Evolutionary conservation across 2,329 filamentous ascomycete species (phyloP).

Genomic region (Fusarium aywerte): DNA sequence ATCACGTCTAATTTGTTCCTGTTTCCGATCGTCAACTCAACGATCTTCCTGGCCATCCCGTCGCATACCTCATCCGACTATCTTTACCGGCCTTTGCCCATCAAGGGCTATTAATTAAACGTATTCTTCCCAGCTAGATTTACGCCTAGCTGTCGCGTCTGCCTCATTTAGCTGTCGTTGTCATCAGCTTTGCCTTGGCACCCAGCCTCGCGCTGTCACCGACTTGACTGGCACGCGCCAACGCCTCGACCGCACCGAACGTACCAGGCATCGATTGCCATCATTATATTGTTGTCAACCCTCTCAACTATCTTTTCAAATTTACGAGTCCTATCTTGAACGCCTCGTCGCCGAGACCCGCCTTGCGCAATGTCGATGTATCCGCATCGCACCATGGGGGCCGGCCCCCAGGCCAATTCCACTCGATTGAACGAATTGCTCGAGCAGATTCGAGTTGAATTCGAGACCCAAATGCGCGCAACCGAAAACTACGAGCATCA

Average conservation of each 20-base stretch:
- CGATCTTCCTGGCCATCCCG: background rate
- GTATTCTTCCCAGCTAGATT: background rate
- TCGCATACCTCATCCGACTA: slow-evolving; percentile 19
- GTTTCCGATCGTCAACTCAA: slow-evolving; percentile 31
- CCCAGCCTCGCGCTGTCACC: slow-evolving; percentile 33
- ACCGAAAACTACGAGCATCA: slow-evolving; percentile 92
- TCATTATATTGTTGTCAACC: slow-evolving; percentile 2
- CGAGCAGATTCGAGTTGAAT: slow-evolving; percentile 90
- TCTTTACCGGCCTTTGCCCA: slow-evolving; percentile 11
- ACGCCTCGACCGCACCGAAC: slow-evolving; percentile 24
- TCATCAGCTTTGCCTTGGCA: slow-evolving; percentile 25
- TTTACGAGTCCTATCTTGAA: slow-evolving; percentile 27
- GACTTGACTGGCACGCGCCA: slow-evolving; percentile 31
- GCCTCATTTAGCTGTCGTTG: slow-evolving; percentile 33
- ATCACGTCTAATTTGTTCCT: slow-evolving; percentile 33
- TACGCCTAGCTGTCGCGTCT: slow-evolving; percentile 33
- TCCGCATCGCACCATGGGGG: slow-evolving; percentile 85
- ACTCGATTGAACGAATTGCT: slow-evolving; percentile 89
- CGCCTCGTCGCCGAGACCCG: slow-evolving; percentile 32
- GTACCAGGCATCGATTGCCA: slow-evolving; percentile 19
- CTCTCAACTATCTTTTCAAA: slow-evolving; percentile 6
- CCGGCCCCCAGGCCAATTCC: slow-evolving; percentile 67
- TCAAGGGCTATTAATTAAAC: slow-evolving; percentile 13
- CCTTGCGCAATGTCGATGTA: slow-evolving; percentile 77
- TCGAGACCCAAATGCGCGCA: slow-evolving; percentile 83